These are phyloP conservation scores for Gypsophila paniculata DNA, from an alignment of 179 eudicot genomes.

Conservation along the genomic window DNA sequence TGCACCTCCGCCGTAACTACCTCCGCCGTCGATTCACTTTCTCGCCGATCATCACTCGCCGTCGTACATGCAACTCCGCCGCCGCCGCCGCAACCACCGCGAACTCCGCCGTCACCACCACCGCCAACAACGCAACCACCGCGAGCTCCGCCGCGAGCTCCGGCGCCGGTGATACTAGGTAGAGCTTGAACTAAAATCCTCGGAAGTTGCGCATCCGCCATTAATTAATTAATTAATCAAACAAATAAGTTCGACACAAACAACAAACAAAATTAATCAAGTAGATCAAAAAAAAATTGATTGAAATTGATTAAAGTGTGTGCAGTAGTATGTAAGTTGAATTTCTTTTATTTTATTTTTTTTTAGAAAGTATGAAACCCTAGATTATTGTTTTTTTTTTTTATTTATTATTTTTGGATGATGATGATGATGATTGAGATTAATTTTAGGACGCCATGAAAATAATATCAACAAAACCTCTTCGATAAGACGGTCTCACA, in stretches of 20 bases:
- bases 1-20: conserved; percentile 13
- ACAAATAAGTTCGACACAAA: background rate
- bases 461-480: background rate
- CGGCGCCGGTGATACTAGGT: background rate
- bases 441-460: conserved; percentile 21
- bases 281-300: no score
- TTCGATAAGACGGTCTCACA: no score
- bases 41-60: conserved; percentile 22
- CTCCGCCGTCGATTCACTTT: conserved; percentile 9
- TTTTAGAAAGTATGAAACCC: background rate
- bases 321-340: background rate
- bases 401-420: no score
- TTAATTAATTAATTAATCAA: no score
- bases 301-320: no score
- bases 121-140: background rate
- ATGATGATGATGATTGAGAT: background rate
- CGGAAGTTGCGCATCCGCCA: conserved; percentile 23
- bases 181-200: conserved; percentile 27
- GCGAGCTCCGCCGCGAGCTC: no score
- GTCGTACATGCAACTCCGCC: background rate
- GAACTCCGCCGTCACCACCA: background rate
- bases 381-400: background rate
- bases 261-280: no score
- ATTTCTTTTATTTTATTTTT: no score
- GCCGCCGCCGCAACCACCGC: background rate